phyloP scores from a whole-genome alignment of 176 grass and related monocot genomes.

The Leersia perrieri region DNA sequence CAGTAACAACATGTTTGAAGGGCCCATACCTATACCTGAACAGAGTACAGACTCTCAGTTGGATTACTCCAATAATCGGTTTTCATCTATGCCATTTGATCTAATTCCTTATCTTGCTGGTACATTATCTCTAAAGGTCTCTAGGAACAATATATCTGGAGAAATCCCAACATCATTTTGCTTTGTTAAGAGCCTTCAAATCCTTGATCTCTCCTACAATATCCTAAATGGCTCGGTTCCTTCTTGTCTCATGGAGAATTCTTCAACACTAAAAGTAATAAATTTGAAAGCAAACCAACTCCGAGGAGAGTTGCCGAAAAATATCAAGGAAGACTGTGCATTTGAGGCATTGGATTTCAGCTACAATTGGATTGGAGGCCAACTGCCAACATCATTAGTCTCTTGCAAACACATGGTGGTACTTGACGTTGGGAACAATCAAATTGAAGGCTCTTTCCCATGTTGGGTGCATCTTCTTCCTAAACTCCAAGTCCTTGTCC shows the following conservation, averaged over 20 bases:
- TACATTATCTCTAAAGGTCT: background rate
- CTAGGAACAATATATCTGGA: conserved; percentile 10
- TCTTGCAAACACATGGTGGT: conserved; percentile 3
- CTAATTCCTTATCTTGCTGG: too few relatives aligned
- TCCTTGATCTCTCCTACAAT: conserved; percentile 37
- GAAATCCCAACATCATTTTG: conserved; percentile 15
- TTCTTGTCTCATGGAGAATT: conserved; percentile 3
- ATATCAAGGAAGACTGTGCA: background rate
- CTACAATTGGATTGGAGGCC: conserved; percentile 5
- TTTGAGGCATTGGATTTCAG: conserved; percentile 18
- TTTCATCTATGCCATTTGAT: background rate
- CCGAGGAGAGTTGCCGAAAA: background rate
- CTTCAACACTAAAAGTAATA: background rate
- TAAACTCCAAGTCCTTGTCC: conserved; percentile 25
- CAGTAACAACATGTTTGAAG: conserved; percentile 20
- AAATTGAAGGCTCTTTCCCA: conserved; percentile 14
- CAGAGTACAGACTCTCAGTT: background rate
- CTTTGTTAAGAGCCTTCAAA: background rate
- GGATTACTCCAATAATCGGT: conserved; percentile 19
- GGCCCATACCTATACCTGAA: background rate
- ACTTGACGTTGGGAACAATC: conserved; percentile 24
- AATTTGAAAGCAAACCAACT: conserved; percentile 26
- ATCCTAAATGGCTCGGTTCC: conserved; percentile 7
- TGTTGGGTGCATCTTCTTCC: conserved; percentile 20
- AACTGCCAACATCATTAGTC: background rate